Conservation (phyloP, 768 basidiomycete species). For the Tricholoma hemisulphureum region DNA sequence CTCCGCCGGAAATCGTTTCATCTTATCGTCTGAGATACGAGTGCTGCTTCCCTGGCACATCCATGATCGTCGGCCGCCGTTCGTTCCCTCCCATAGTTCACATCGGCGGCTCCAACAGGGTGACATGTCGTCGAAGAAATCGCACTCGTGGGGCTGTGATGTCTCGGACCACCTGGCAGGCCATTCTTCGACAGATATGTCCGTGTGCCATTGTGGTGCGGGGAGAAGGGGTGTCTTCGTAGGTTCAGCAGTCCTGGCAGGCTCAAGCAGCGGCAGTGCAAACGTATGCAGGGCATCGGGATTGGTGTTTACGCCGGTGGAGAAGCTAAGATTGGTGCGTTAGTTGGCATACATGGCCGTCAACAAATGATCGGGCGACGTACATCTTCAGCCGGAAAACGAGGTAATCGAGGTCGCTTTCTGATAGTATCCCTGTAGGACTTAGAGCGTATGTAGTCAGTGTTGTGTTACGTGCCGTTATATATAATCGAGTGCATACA, state of each 20-base stretch:
- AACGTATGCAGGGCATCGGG: not conserved
- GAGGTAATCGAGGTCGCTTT: not conserved
- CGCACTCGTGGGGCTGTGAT: not conserved
- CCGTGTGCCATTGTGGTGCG: not conserved
- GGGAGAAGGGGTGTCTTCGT: not conserved
- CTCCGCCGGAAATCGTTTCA: not conserved
- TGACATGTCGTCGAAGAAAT: not conserved
- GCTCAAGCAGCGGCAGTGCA: not conserved
- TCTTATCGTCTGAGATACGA: not conserved
- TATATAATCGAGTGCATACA: not conserved
- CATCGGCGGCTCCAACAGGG: not conserved
- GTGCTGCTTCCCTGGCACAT: no score
- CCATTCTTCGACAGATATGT: not conserved
- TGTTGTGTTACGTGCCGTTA: not conserved
- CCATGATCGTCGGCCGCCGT: not conserved
- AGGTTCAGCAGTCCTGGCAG: not conserved
- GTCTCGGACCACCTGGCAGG: not conserved
- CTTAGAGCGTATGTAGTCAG: not conserved
- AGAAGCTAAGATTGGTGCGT: not conserved
- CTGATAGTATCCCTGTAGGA: not conserved
- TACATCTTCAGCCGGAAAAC: not conserved
- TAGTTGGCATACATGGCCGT: no score
- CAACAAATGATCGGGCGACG: no score
- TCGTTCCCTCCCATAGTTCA: not conserved
- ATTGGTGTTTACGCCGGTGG: not conserved